phyloP scores from a whole-genome alignment of 2,329 filamentous ascomycete genomes.

The Alternaria rosae region DNA sequence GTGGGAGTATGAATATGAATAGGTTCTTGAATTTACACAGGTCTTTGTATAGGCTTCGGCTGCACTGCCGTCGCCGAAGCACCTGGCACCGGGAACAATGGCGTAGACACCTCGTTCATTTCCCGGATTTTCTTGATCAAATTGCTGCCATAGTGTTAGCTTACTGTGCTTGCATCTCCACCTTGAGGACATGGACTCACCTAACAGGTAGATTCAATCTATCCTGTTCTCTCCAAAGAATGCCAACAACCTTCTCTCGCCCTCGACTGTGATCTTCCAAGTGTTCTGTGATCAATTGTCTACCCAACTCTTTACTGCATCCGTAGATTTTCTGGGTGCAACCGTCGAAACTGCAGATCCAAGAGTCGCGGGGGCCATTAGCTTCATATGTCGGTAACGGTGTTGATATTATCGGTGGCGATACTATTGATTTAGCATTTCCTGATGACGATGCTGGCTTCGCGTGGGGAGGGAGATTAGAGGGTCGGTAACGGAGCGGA shows the following conservation, averaged over 20 bases:
- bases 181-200: constrained; percentile 26
- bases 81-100: constrained; percentile 30
- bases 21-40: constrained; percentile 5
- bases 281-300: constrained; percentile 67
- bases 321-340: constrained; percentile 71
- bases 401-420: constrained; percentile 37
- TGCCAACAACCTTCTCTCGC: constrained; percentile 57
- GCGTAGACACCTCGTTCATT: constrained; percentile 45
- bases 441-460: background rate
- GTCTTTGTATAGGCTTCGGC: constrained; percentile 20
- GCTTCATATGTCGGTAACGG: constrained; percentile 45
- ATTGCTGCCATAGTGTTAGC: constrained; percentile 35
- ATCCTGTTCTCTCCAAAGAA: constrained; percentile 63
- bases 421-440: constrained; percentile 18
- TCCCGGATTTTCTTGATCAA: constrained; percentile 57
- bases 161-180: background rate
- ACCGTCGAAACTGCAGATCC: constrained; percentile 70
- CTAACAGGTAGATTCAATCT: constrained; percentile 50
- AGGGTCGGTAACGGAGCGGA: constrained; percentile 35
- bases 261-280: constrained; percentile 67
- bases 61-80: background rate
- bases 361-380: constrained; percentile 67
- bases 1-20: background rate
- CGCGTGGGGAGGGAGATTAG: constrained; percentile 2
- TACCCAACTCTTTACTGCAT: constrained; percentile 64